Percentiles rank a stretch among this genome's conserved stretches.
Evolutionary conservation across 352 stramenopile genomes (phyloP).

Genomic region (Poterioochromonas sp.): DNA sequence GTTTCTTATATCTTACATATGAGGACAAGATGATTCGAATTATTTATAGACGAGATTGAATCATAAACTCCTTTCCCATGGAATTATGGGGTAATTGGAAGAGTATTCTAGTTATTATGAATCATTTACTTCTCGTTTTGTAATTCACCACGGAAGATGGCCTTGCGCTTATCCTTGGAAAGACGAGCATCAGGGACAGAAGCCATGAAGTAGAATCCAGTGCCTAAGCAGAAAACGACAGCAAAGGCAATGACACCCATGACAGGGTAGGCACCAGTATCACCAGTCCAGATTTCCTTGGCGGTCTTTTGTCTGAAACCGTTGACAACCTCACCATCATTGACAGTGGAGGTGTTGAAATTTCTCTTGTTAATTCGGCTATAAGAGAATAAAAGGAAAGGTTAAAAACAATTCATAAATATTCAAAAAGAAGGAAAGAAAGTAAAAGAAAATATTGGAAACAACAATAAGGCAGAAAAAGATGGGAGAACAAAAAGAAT

Average conservation of each 20-base stretch:
- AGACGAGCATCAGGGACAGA: not conserved
- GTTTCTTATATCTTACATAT: not conserved
- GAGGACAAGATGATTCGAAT: not conserved
- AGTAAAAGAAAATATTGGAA: not conserved
- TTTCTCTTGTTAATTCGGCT: no score
- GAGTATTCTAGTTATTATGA: not conserved
- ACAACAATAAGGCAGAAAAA: not conserved
- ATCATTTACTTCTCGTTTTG: constrained; percentile 3
- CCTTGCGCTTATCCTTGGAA: not conserved
- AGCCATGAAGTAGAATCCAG: not conserved
- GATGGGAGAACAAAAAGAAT: not conserved
- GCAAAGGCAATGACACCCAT: constrained; percentile 6
- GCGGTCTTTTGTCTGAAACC: not conserved
- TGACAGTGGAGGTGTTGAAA: no score
- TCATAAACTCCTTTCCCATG: not conserved
- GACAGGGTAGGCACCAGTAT: constrained; percentile 17
- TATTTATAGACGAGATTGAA: not conserved
- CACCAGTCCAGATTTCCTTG: not conserved
- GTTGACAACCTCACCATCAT: no score
- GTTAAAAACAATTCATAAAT: not conserved
- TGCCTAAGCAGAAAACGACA: not conserved
- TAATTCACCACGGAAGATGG: constrained; percentile 7
- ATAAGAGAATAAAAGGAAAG: not conserved
- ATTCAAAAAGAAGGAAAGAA: not conserved
- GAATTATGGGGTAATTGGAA: not conserved